phyloP scores from a whole-genome alignment of 2,329 filamentous ascomycete genomes.

The Trichoderma sp. region DNA sequence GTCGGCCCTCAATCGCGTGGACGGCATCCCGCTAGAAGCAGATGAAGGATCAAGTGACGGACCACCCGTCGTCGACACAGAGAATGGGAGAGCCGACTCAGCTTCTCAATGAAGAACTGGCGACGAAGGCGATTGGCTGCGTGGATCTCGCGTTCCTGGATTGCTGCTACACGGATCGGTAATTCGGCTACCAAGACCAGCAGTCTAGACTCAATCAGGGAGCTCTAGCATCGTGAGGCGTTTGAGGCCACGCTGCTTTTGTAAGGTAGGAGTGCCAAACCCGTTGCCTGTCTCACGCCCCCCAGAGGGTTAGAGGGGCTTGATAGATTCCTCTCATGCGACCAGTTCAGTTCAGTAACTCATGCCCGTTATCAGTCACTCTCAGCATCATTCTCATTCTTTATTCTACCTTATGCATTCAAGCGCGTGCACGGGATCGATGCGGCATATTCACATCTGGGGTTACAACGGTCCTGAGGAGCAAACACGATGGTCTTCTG shows the following conservation, averaged over 20 bases:
- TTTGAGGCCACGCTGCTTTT: slow-evolving; percentile 17
- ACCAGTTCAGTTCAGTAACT: background rate
- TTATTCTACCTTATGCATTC: background rate
- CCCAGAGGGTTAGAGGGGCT: background rate
- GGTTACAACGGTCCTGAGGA: slow-evolving; percentile 1
- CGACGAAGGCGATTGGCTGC: slow-evolving; percentile 3
- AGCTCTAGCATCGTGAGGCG: slow-evolving; percentile 8
- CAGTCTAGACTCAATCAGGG: slow-evolving; percentile 7
- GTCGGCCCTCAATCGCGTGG: background rate
- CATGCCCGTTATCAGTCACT: background rate
- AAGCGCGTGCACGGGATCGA: background rate
- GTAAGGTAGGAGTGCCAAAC: slow-evolving; percentile 14
- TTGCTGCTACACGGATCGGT: slow-evolving; percentile 17
- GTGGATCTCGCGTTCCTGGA: slow-evolving; percentile 18
- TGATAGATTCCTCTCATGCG: background rate
- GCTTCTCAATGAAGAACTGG: slow-evolving; percentile 10
- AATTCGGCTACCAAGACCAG: slow-evolving; percentile 6
- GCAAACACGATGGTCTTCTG: background rate
- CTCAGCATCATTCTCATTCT: background rate
- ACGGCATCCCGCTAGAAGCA: background rate
- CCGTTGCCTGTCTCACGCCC: slow-evolving; percentile 4
- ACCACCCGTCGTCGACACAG: background rate
- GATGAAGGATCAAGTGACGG: slow-evolving; percentile 18
- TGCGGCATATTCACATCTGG: background rate
- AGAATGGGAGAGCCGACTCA: slow-evolving; percentile 2